These are phyloP conservation scores for Phylloporus rhodoxanthus DNA, from an alignment of 768 basidiomycete species.

Conservation along the genomic window DNA sequence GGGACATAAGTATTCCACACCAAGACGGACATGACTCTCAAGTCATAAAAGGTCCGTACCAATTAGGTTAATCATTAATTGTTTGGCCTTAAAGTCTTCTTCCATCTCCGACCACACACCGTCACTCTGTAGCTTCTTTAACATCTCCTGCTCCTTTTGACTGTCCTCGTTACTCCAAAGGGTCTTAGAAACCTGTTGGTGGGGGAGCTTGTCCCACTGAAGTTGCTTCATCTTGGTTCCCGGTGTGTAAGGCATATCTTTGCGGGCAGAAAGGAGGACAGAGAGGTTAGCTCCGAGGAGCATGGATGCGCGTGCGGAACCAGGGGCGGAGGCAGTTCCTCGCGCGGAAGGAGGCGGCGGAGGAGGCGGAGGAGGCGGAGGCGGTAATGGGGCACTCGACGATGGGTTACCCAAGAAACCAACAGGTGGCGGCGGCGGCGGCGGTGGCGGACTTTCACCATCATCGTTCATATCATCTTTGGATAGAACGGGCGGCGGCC, in stretches of 20 bases:
- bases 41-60: slow-evolving; percentile 40
- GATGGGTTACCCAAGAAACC: slow-evolving; percentile 28
- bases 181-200: slow-evolving; percentile 77
- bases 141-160: slow-evolving; percentile 71
- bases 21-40: not conserved
- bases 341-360: slow-evolving; percentile 31
- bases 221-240: slow-evolving; percentile 94
- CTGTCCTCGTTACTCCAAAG: slow-evolving; percentile 71
- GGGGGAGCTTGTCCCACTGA: slow-evolving; percentile 98
- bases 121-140: slow-evolving; percentile 73
- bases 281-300: slow-evolving; percentile 54
- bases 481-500: slow-evolving; percentile 10
- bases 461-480: slow-evolving; percentile 12
- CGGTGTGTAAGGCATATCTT: slow-evolving; percentile 80
- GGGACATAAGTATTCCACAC: slow-evolving; percentile 1
- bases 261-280: slow-evolving; percentile 58
- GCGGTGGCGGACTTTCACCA: slow-evolving; percentile 25
- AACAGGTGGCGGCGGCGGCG: slow-evolving; percentile 27
- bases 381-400: slow-evolving; percentile 16
- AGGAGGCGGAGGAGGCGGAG: slow-evolving; percentile 33
- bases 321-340: slow-evolving; percentile 31
- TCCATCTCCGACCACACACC: slow-evolving; percentile 97
- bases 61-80: slow-evolving; percentile 85
- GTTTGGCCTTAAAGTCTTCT: slow-evolving; percentile 95
- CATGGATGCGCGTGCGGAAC: slow-evolving; percentile 55